Conservation (phyloP, 108 stramenopile genomes). For the Cylindrotheca closterium region DNA sequence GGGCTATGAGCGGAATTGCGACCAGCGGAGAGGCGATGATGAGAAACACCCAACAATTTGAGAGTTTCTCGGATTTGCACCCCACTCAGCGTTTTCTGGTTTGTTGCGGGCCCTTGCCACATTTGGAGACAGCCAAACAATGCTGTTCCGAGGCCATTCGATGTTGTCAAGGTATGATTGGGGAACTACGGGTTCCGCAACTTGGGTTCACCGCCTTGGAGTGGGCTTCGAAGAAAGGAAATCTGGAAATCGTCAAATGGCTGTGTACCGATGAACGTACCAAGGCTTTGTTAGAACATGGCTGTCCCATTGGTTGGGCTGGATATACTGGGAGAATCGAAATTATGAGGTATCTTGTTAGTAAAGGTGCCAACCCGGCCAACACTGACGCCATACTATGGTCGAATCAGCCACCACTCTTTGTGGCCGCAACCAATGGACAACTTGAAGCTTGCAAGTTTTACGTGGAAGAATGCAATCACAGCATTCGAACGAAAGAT, state of each 20-base stretch:
- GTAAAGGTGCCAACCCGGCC: background rate
- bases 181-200: conserved; percentile 2
- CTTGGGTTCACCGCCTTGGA: conserved; percentile 19
- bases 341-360: background rate
- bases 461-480: background rate
- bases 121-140: conserved; percentile 8
- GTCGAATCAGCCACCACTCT: background rate
- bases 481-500: background rate
- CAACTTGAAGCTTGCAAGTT: background rate
- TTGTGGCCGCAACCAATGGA: background rate
- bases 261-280: conserved; percentile 24
- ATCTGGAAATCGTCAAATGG: conserved; percentile 21
- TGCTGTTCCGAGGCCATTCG: background rate
- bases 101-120: conserved; percentile 14
- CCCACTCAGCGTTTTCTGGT: conserved; percentile 14
- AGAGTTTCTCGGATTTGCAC: conserved; percentile 10
- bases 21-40: no score
- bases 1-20: no score
- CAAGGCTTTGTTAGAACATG: conserved; percentile 7
- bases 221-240: conserved; percentile 30
- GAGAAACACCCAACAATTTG: no score
- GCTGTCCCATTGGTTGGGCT: conserved; percentile 15
- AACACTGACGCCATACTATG: background rate
- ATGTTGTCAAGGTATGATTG: background rate
- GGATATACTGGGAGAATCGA: background rate